Conservation (phyloP, 768 basidiomycete genomes). For the Termitomyces sp. region DNA sequence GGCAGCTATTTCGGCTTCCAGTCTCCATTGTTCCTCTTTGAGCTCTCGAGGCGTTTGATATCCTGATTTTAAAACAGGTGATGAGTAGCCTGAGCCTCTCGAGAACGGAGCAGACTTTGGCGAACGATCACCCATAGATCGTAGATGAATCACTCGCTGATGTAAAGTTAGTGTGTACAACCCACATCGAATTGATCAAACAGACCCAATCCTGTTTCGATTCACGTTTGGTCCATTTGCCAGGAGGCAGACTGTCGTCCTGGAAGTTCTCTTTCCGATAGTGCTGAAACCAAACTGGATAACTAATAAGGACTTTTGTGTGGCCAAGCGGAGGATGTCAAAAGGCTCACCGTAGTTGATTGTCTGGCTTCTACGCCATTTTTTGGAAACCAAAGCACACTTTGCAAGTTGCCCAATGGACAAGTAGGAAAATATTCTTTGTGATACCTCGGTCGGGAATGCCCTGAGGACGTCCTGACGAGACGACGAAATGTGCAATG, state of each 20-base stretch:
- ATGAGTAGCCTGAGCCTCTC: conserved; percentile 40
- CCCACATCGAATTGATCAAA: conserved; percentile 10
- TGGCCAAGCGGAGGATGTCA: background rate
- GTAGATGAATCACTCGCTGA: conserved; percentile 50
- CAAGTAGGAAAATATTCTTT: conserved; percentile 66
- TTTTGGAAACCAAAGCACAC: conserved; percentile 76
- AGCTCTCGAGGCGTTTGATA: conserved; percentile 75
- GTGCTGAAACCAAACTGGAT: conserved; percentile 88
- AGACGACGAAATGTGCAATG: conserved; percentile 33
- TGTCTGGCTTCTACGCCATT: conserved; percentile 87
- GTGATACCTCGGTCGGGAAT: conserved; percentile 78
- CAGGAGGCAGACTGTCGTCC: conserved; percentile 68
- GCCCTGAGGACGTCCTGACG: conserved; percentile 57
- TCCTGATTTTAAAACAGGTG: conserved; percentile 46
- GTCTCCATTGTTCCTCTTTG: conserved; percentile 71
- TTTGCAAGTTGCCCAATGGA: conserved; percentile 61
- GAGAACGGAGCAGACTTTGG: conserved; percentile 29
- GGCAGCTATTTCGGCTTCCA: conserved; percentile 42
- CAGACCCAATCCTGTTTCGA: conserved; percentile 90
- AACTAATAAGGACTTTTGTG: background rate
- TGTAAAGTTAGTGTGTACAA: conserved; percentile 5
- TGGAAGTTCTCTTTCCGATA: conserved; percentile 86
- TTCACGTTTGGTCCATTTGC: conserved; percentile 90
- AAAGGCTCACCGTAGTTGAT: conserved; percentile 73
- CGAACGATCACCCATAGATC: conserved; percentile 34